Base-by-base conservation (phyloP, 2,329 filamentous ascomycete species). In the Cladosporium sp. region DNA sequence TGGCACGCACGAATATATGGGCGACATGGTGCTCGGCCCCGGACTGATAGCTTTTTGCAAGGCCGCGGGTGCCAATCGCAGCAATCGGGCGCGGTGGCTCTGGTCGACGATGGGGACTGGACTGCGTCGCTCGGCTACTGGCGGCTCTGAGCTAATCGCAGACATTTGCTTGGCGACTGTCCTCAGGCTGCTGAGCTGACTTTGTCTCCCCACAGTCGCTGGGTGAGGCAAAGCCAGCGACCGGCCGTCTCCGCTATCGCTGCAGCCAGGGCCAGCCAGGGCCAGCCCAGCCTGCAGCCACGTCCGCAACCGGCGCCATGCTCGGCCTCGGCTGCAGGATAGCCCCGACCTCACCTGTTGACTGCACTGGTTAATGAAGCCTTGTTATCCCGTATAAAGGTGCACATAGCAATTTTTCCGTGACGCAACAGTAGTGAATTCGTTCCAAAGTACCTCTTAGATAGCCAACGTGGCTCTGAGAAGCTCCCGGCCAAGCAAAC, bases 61-160 rank as follows among this genome's bases (percentile, higher is more conserved):
- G 32, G 48, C 48, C 48, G 48, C 48, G 7, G 40, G 31, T 50
- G 48, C 48, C 43, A 43, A 50, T 50, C 48, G 40, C 48, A 50
- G 48, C 48, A 50, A 50, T 50, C 48, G 48, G 40, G 11, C 16
- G 13, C 41, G 22, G 22, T 28, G 22, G 5, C 22, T 28, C 22
- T 28, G 22, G 38, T 38, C 38, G 46, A 41, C 42, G 38, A 14
- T 38, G 28, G 19, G 37, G 22, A 42, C 38, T 42, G 28, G 46
- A 11, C 38, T 38, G 16, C 34, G 13, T 50, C 28, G 48, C 48
- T 40, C 48, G 48, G 48, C 48, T 50, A 50, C 48, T 43, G 34
- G 35, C 48, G 48, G 48, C 48, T 50, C 43, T 28, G 22, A 28
- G 22, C 22, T 28, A 28, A 28, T 28, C 22, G 22, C 22, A 28